phyloP scores from a whole-genome alignment of 2,329 filamentous ascomycete genomes.

The Paramyrothecium roridum region DNA sequence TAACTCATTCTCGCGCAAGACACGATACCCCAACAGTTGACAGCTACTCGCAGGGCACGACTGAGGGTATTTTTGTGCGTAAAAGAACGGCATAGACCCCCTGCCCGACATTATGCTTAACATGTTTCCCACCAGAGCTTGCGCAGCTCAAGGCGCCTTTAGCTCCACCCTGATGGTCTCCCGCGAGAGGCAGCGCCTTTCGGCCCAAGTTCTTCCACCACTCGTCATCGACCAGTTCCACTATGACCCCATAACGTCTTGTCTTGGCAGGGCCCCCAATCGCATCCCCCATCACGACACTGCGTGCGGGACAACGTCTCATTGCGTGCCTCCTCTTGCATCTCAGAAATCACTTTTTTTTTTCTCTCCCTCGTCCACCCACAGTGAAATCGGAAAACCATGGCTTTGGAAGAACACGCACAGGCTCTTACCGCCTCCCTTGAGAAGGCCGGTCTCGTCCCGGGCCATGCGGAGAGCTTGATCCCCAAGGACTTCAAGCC shows the following conservation, averaged over 20 bases:
- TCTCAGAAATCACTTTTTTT: neutral
- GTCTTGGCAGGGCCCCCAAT: neutral
- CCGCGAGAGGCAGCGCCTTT: neutral
- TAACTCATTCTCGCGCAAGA: too few species aligned
- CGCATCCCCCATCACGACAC: neutral
- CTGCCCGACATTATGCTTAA: too few species aligned
- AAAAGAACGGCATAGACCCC: too few species aligned
- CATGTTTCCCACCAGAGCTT: too few species aligned
- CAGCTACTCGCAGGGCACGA: too few species aligned
- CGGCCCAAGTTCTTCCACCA: neutral
- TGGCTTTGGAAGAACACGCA: neutral
- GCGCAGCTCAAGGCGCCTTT: too few species aligned
- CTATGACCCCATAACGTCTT: neutral
- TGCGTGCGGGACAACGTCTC: neutral
- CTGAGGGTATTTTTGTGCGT: too few species aligned
- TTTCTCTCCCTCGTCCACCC: neutral
- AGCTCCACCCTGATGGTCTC: too few species aligned
- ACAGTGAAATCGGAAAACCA: neutral
- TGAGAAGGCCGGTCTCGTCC: slow-evolving; percentile 33
- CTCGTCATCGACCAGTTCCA: neutral
- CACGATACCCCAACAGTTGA: too few species aligned
- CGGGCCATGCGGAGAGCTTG: slow-evolving; percentile 33
- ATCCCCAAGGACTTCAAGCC: slow-evolving; percentile 41
- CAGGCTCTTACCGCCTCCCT: slow-evolving; percentile 19
- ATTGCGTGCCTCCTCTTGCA: neutral